Evolutionary conservation across 805 yeast species (phyloP), one percentile per base, ranked within the genome.

Genomic region (Kazachstania taianensis): DNA sequence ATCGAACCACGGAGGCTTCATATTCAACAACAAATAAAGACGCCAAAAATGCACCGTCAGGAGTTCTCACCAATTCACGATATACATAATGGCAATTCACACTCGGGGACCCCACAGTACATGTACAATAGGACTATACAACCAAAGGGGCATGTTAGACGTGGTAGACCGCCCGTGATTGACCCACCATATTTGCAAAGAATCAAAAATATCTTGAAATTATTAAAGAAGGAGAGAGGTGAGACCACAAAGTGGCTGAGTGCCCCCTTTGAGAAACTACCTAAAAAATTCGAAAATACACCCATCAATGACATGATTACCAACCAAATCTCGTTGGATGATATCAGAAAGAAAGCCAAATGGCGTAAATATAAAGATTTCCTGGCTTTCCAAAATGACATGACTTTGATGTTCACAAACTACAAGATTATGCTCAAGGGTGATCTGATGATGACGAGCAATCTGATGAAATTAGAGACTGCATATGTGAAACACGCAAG

Each of bases 161-260:
- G 62, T 41, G 62, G 62, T 44, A 53, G 62, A 43, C 62, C 62
- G 16, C 62, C 62, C 13, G 50, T 55, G 2, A 54, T 57, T 29
- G 62, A 57, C 41, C 38, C 55, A 18, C 62, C 62, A 6, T 87
- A 80, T 57, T 96, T 92, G 60, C 85, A 85, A 52, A 70, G 96
- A 44, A 86, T 89, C 55, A 87, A 89, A 57, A 77, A 83, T 45
- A 77, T 92, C 26, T 63, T 92, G 66, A 75, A 94, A 53, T 77
- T 75, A 35, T 65, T 92, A 52, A 81, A 86, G 50, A 83, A 81
- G 52, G 77, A 80, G 38, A 72, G 75, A 33, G 76, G 72, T 47
- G 65, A 66, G 3, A 65, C 66, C 32, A 69, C 69, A 10, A 65
- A 68, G 16, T 63, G 72, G 20, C 60, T 82, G 27, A 72, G 79